Percentiles rank a stretch among this genome's conserved stretches.
Evolutionary conservation across 371 early-diverging fungal species (phyloP).

Genomic region (Rhizopus delemar): DNA sequence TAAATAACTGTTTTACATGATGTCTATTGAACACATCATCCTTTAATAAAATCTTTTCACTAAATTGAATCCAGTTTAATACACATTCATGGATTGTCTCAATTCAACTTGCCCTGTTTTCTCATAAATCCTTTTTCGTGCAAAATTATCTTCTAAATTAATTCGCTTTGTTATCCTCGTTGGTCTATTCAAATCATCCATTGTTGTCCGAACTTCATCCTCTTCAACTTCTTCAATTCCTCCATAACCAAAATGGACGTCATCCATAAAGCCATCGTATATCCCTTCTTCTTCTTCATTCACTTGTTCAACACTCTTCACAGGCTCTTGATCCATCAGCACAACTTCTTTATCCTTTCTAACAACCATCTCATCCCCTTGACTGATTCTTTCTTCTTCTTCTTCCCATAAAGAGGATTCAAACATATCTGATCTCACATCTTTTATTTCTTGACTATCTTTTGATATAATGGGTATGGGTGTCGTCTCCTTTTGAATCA

Average conservation of each 20-base stretch:
- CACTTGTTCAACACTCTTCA: background rate
- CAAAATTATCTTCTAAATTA: background rate
- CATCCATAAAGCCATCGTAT: background rate
- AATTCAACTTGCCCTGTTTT: background rate
- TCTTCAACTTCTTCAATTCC: conserved; percentile 1
- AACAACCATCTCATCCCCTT: too few species aligned
- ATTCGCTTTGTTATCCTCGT: background rate
- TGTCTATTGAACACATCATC: background rate
- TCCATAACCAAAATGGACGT: background rate
- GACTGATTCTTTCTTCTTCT: too few species aligned
- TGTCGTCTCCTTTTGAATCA: background rate
- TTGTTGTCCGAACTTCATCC: background rate
- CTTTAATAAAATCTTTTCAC: background rate
- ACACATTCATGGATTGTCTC: background rate
- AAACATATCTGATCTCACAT: too few species aligned
- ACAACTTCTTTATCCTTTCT: too few species aligned
- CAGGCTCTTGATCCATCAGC: background rate
- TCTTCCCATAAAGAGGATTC: too few species aligned
- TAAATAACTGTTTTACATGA: conserved; percentile 3
- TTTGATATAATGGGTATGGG: background rate
- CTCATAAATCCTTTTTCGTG: background rate
- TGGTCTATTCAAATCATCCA: background rate
- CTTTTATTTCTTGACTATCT: background rate
- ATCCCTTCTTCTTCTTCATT: background rate
- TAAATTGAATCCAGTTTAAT: background rate